Percentiles rank a stretch among this genome's conserved stretches.
phyloP scores from a whole-genome alignment of 2,329 filamentous ascomycete genomes.

The Ophiosphaerella narmari region DNA sequence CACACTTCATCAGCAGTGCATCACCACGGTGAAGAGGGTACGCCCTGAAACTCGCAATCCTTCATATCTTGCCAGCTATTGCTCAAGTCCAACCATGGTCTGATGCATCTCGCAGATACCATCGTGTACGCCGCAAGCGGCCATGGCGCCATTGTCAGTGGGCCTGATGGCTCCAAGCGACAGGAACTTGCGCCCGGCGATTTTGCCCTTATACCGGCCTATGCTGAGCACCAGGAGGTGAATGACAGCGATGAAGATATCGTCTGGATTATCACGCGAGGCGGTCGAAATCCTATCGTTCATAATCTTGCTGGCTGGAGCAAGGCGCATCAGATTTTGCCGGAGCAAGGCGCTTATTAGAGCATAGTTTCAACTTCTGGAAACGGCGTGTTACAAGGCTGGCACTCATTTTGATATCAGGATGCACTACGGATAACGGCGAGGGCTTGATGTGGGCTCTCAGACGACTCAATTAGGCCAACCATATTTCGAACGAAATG shows the following conservation, averaged over 20 bases:
- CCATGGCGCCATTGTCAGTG: conserved; percentile 64
- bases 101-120: conserved; percentile 56
- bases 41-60: conserved; percentile 18
- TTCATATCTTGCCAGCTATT: background rate
- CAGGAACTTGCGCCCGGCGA: conserved; percentile 66
- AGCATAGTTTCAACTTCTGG: background rate
- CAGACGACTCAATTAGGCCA: no score
- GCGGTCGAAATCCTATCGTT: conserved; percentile 64
- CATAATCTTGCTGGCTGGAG: conserved; percentile 68
- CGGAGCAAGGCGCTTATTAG: conserved; percentile 5
- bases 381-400: no score
- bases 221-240: conserved; percentile 71
- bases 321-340: conserved; percentile 25
- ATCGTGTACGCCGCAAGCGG: conserved; percentile 70
- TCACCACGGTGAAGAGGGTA: conserved; percentile 72
- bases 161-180: conserved; percentile 57
- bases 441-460: no score
- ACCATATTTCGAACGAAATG: no score
- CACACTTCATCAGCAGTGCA: conserved; percentile 66
- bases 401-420: background rate
- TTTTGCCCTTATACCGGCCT: conserved; percentile 72
- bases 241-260: conserved; percentile 69
- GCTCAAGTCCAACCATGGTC: background rate
- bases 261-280: conserved; percentile 69
- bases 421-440: no score